Base-by-base conservation (phyloP, 306 rosid genomes). In the Quercus robur region DNA sequence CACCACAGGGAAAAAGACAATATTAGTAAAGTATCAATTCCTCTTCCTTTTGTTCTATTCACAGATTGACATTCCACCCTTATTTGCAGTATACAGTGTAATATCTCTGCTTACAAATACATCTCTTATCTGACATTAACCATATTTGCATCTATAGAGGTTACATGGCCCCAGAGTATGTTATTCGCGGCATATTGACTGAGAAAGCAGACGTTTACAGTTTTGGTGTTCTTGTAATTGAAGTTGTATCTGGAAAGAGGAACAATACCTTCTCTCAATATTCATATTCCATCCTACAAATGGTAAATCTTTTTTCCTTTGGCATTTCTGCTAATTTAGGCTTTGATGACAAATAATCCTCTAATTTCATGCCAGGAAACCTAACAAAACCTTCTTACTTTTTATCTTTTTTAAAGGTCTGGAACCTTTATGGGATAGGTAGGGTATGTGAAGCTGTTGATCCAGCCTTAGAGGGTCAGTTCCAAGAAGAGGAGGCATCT, bases 191-290 rank as follows among this genome's bases (percentile, higher is more conserved):
- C 17, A 89, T 86, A 75, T 81, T 92, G 76, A 74, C 91, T 0
- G 95, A 89, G 81, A 92, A 92, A 82, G 97, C 94, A 8, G 97
- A 92, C 55, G 87, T 90, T 35, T 92, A 89, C 75, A 90, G 97
- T 75, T 92, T 90, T 38, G 97, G 97, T 70, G 90, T 92, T 69
- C 74, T 90, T 28, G 77, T 88, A 35, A 76, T 87, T 52, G 97
- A 92, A 89, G 75, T 90, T 21, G 71, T 90, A 18, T 71, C 88
- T 6, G 95, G 95, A 82, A 90, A 81, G 76, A 90, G 78, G 77
- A 90, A 75, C 74, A 88, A 69, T 51, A 67, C 67, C 62, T 81
- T 75, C 75, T 28, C 59, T 28, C 62, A 76, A 72, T 75, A 72
- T 75, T 52, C 80, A 38, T 38, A 56, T 69, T 80, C 89, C 14